Conservation (phyloP, 1,284 basidiomycete genomes). For the Pascua sp. region DNA sequence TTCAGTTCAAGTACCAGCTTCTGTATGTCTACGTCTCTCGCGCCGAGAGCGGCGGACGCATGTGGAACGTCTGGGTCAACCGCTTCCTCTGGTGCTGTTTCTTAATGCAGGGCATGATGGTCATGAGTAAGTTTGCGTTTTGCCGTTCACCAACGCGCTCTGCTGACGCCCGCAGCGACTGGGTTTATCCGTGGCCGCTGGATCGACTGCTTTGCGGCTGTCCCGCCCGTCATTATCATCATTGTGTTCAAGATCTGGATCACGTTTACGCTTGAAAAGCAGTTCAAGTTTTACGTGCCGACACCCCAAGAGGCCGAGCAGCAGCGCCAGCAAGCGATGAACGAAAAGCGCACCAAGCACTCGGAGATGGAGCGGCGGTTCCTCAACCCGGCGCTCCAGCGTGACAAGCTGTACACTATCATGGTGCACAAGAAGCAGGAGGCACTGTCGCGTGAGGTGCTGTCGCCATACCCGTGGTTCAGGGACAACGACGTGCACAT, state of each 20-base stretch:
- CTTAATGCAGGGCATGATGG: slow-evolving; percentile 80
- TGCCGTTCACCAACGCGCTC: background rate
- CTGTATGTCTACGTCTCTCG: slow-evolving; percentile 87
- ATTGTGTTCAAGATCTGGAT: slow-evolving; percentile 78
- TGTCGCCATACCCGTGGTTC: slow-evolving; percentile 49
- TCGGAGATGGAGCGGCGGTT: slow-evolving; percentile 53
- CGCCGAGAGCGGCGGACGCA: slow-evolving; percentile 84
- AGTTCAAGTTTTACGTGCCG: slow-evolving; percentile 68
- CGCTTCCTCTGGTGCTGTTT: slow-evolving; percentile 69
- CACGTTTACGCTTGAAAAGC: slow-evolving; percentile 61
- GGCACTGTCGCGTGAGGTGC: slow-evolving; percentile 38
- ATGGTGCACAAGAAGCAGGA: slow-evolving; percentile 52
- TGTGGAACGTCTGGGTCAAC: slow-evolving; percentile 91
- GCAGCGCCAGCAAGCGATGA: slow-evolving; percentile 26
- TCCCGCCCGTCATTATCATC: slow-evolving; percentile 74
- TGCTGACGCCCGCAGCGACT: slow-evolving; percentile 58
- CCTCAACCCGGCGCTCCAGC: slow-evolving; percentile 53
- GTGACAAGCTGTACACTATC: slow-evolving; percentile 46
- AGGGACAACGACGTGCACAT: slow-evolving; percentile 37
- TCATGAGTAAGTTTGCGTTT: slow-evolving; percentile 71
- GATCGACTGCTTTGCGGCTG: slow-evolving; percentile 51
- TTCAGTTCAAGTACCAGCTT: slow-evolving; percentile 80
- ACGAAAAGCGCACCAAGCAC: slow-evolving; percentile 47
- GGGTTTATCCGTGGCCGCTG: slow-evolving; percentile 74
- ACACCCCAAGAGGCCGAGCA: slow-evolving; percentile 47